A percentile compares a stretch with the other conserved stretches of the same genome.
phyloP scores from a whole-genome alignment of 2,329 filamentous ascomycete genomes.

The Coniella lustricola region DNA sequence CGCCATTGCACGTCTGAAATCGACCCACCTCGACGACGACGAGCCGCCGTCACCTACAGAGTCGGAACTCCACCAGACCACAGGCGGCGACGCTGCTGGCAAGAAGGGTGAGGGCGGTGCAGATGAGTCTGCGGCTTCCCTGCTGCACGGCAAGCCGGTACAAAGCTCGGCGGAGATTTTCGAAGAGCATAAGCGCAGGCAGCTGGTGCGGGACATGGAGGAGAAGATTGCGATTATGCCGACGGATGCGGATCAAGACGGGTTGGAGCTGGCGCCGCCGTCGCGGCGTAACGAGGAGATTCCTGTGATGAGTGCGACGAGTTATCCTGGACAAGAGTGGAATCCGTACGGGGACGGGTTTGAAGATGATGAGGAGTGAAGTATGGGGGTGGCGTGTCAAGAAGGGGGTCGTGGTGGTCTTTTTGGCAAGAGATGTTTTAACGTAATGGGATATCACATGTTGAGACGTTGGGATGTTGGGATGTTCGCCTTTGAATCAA shows the following conservation, averaged over 20 bases:
- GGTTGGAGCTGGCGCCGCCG: constrained; percentile 19
- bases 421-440: not conserved
- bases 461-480: too few relatives aligned
- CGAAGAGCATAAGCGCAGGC: constrained; percentile 38
- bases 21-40: constrained; percentile 4
- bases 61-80: constrained; percentile 22
- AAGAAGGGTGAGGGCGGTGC: not conserved
- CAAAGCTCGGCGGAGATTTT: constrained; percentile 27
- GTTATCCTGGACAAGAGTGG: constrained; percentile 67
- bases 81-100: constrained; percentile 25
- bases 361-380: constrained; percentile 22
- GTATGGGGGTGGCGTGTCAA: not conserved
- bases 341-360: constrained; percentile 41
- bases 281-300: constrained; percentile 35
- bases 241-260: constrained; percentile 24
- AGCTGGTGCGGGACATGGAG: constrained; percentile 39
- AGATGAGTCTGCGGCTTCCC: not conserved
- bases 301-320: constrained; percentile 58
- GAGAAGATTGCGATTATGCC: constrained; percentile 44
- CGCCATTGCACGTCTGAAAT: not conserved
- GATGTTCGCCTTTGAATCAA: too few relatives aligned
- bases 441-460: too few relatives aligned
- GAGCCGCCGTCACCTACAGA: constrained; percentile 9
- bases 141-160: constrained; percentile 18
- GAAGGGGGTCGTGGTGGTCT: not conserved